Evolutionary conservation across 495 filamentous ascomycete genomes (phyloP), one percentile per base, ranked within the genome.

Genomic region (Jackrogersella minutella): DNA sequence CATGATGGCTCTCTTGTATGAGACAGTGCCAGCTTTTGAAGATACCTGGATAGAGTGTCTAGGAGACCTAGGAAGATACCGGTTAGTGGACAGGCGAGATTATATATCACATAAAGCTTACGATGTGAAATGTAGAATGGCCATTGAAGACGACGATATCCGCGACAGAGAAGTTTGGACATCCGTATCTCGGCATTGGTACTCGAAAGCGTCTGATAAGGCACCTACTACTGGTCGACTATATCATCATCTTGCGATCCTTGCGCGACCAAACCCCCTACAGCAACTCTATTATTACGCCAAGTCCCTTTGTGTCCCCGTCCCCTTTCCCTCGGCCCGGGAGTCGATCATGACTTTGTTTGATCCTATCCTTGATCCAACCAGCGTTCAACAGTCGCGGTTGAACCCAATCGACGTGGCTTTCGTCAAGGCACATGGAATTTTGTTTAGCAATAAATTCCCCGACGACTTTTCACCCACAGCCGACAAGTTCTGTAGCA

Each of bases 31-130:
- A 0, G 75, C 80, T 0, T 93, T 91, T 61, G 82, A 87, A 49
- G 88, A 91, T 57, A 93, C 88, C 0, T 96, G 92, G 92, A 88
- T 94, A 21, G 92, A 96, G 57, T 93, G 90, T 69, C 77, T 94
- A 0, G 91, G 91, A 0, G 90, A 93, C 76, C 70, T 93, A 2
- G 88, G 85, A 1, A 74, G 75, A 58, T 78, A 76, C 19, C 59
- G 74, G 71, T 74, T 24, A 66, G 54, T 73, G 16, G 14, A 62
- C 5, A 7, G 6, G 13, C 28, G 14, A 36, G 14, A 0, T 19
- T 2, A 3, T 26, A 36, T 41, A 39, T 51, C 16, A 5, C 39
- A 44, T 5, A 31, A 21, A 10, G 14, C 62, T 70, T 17, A 61
- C 52, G 26, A 33, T 39, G 33, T 2, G 11, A 49, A 33, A 13